Evolutionary conservation across 306 rosid species (phyloP).

Genomic region (Glycine soja): DNA sequence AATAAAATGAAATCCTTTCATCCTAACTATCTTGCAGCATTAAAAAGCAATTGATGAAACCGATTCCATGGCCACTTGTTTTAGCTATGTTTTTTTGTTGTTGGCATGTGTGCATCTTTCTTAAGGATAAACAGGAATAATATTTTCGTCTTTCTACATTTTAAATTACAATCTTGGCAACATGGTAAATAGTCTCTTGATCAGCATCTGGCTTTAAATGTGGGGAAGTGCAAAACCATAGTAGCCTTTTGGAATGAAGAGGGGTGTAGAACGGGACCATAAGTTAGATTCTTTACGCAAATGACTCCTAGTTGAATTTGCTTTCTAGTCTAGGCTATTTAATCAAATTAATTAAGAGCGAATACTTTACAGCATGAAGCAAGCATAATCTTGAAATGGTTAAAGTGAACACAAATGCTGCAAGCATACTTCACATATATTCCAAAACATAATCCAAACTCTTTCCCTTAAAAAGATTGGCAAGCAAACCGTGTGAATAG

Average conservation of each 20-base stretch:
- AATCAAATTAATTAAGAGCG: conserved; percentile 9
- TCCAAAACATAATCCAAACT: neutral
- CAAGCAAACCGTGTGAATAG: conserved; percentile 27
- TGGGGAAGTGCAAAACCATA: neutral
- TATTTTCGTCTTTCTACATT: neutral
- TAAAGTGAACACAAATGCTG: neutral
- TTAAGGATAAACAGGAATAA: neutral
- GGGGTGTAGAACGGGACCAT: conserved; percentile 8
- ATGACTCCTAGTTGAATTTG: conserved; percentile 1
- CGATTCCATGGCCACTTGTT: neutral
- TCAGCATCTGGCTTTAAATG: neutral
- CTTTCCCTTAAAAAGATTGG: conserved; percentile 1
- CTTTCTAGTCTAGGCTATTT: conserved; percentile 20
- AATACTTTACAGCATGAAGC: conserved; percentile 6
- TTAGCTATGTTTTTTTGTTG: neutral
- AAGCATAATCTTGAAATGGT: conserved; percentile 5
- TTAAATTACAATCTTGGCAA: neutral
- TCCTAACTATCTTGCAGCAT: neutral
- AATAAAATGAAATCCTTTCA: neutral
- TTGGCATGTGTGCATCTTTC: neutral
- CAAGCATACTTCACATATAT: neutral
- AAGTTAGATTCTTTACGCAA: conserved; percentile 6
- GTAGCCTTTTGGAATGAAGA: neutral
- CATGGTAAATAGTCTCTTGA: neutral
- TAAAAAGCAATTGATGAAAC: neutral